Evolutionary conservation across 2,329 filamentous ascomycete genomes (phyloP).

Genomic region (Fusarium lyarnte): DNA sequence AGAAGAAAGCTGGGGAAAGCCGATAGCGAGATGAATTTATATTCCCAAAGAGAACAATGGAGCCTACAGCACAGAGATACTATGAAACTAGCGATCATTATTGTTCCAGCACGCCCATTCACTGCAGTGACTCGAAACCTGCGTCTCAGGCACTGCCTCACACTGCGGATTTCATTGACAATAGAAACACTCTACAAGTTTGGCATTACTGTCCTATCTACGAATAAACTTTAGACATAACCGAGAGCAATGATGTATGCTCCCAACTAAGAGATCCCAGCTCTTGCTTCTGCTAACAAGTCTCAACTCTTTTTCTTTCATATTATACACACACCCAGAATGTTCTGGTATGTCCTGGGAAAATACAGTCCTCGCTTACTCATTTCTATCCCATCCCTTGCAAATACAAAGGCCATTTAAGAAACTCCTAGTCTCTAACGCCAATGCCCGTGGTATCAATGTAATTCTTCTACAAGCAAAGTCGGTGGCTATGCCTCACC

Average conservation of each 20-base stretch:
- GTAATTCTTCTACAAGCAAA: slow-evolving; percentile 12
- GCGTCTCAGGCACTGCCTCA: neutral
- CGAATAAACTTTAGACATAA: neutral
- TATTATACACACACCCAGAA: slow-evolving; percentile 1
- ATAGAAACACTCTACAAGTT: neutral
- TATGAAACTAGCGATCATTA: neutral
- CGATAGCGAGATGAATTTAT: neutral
- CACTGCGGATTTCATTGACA: neutral
- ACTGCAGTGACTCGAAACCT: neutral
- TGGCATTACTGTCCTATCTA: neutral
- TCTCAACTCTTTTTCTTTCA: neutral
- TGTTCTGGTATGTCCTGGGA: neutral
- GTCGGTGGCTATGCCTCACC: slow-evolving; percentile 49
- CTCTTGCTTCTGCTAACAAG: neutral
- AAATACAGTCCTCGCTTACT: slow-evolving; percentile 4
- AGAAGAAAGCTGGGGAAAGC: neutral
- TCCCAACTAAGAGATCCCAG: neutral
- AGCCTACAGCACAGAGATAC: neutral
- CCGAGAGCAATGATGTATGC: neutral
- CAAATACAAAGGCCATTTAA: neutral
- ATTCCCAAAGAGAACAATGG: neutral
- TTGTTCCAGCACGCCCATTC: neutral
- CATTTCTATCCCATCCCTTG: neutral
- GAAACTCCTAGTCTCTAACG: slow-evolving; percentile 31
- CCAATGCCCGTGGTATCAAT: slow-evolving; percentile 35